Conservation (phyloP, 371 early-diverging fungal species). For the Homolaphlyctis polyrhiza region DNA sequence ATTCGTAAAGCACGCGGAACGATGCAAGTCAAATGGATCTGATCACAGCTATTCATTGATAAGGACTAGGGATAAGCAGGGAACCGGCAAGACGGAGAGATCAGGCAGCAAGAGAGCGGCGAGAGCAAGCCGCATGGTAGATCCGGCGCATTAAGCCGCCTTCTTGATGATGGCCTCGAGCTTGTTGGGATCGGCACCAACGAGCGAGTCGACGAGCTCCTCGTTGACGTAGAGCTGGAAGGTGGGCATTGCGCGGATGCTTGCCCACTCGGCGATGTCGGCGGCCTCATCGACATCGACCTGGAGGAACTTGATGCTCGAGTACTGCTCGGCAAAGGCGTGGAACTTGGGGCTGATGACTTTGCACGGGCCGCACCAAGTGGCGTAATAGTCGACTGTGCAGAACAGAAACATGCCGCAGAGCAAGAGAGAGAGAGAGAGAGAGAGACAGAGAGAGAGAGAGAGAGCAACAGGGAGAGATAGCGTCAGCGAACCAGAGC, state of each 20-base stretch:
- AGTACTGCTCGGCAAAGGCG: conserved; percentile 45
- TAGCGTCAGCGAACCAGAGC: neutral
- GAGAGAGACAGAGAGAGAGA: neutral
- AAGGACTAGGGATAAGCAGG: too few species aligned
- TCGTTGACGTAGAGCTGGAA: conserved; percentile 76
- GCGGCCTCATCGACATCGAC: conserved; percentile 44
- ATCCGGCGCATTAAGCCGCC: too few species aligned
- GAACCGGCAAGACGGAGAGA: conserved; percentile 3
- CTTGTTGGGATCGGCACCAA: conserved; percentile 38
- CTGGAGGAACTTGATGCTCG: conserved; percentile 68
- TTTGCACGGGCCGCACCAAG: conserved; percentile 74
- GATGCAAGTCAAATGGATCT: too few species aligned
- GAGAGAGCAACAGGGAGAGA: neutral
- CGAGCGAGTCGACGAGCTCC: conserved; percentile 55
- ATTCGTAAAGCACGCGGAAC: too few species aligned
- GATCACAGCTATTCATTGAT: too few species aligned
- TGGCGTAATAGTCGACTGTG: conserved; percentile 28
- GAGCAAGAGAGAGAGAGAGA: neutral
- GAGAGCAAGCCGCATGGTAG: too few species aligned
- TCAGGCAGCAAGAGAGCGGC: neutral
- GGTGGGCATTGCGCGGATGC: conserved; percentile 88
- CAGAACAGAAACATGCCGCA: too few species aligned
- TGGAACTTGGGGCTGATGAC: conserved; percentile 71
- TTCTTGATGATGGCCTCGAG: conserved; percentile 30
- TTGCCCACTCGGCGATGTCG: conserved; percentile 64